Conservation (phyloP, 2,329 filamentous ascomycete genomes). For the Alternaria ethzedia region DNA sequence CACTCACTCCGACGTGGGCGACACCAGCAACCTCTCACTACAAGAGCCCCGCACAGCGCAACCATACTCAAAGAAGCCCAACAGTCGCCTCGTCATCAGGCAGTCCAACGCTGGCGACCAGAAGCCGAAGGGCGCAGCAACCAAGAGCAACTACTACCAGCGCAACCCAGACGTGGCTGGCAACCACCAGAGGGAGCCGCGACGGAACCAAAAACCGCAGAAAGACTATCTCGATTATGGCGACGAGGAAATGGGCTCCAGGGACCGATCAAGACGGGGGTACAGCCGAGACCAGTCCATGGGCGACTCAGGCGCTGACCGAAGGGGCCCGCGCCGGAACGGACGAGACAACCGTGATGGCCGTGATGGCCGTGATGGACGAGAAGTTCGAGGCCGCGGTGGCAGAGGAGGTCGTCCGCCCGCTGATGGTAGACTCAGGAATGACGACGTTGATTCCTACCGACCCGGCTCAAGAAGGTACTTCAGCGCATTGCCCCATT, state of each 20-base stretch:
- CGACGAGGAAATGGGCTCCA: constrained; percentile 30
- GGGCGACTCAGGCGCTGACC: constrained; percentile 65
- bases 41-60: constrained; percentile 68
- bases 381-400: constrained; percentile 23
- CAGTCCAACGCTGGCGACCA: constrained; percentile 76
- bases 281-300: constrained; percentile 73
- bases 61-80: constrained; percentile 73
- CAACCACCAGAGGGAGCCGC: constrained; percentile 58
- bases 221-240: constrained; percentile 40
- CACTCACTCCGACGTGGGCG: constrained; percentile 55
- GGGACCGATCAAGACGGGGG: constrained; percentile 29
- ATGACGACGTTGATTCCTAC: constrained; percentile 40
- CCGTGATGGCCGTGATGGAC: constrained; percentile 22
- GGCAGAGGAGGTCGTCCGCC: constrained; percentile 16
- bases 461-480: constrained; percentile 38
- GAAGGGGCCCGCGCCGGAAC: constrained; percentile 32
- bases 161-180: constrained; percentile 85
- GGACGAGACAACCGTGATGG: constrained; percentile 25
- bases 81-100: constrained; percentile 73
- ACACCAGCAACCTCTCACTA: constrained; percentile 55
- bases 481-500: neutral
- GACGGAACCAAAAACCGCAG: constrained; percentile 58
- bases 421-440: constrained; percentile 18
- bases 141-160: constrained; percentile 88
- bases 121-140: constrained; percentile 79